Base-by-base conservation (phyloP, 305 asterid genomes). In the Petunia hybrid region DNA sequence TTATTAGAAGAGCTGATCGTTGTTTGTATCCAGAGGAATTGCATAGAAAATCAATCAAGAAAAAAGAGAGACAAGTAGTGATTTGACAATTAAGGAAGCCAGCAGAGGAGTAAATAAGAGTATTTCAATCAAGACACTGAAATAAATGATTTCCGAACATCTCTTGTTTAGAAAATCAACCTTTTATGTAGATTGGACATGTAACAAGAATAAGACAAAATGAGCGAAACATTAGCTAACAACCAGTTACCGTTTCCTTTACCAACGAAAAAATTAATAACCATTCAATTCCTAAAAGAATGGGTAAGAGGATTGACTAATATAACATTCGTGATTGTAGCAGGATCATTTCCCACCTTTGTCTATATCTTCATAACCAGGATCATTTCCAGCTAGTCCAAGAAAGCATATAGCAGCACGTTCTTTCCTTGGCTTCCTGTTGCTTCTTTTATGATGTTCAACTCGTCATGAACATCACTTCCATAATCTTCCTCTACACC, bases 281-380 rank as follows among this genome's bases (percentile, higher is more conserved):
- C 53, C 74, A 13, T 41, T 40, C 55, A 67, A 41, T 22, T 67
- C 74, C 53, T 41, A 41, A 41, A 67, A 41, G 74, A 67, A 35
- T 65, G 12, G 71, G 48, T 65, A 63, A 65, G 39, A 39, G 35
- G 71, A 39, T 5, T 39, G 5, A 65, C 8, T 36, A 13, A 22
- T 22, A 22, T 22, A 22, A 22, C 31, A 22, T 22, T 22, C 31
- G 31, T 22, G 31, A 22, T 22, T 22, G 31, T 22, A 22, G 31
- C 31, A 22, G 31, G 31, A 22, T 22, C 31, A 22, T 53, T 53
- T 53, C 16, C 12, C 12, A 1, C 5, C 5, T 53, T 12, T 53
- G 12, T 53, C 60, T 3, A 53, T 53, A 12, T 10, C 60, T 53
- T 53, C 16, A 53, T 3, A 53, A 53, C 60, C n/a, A 2, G 16